Evolutionary conservation across 441 rosid genomes (phyloP), one percentile per base, ranked within the genome.

Genomic region (Euphorbia schlechtendalii): DNA sequence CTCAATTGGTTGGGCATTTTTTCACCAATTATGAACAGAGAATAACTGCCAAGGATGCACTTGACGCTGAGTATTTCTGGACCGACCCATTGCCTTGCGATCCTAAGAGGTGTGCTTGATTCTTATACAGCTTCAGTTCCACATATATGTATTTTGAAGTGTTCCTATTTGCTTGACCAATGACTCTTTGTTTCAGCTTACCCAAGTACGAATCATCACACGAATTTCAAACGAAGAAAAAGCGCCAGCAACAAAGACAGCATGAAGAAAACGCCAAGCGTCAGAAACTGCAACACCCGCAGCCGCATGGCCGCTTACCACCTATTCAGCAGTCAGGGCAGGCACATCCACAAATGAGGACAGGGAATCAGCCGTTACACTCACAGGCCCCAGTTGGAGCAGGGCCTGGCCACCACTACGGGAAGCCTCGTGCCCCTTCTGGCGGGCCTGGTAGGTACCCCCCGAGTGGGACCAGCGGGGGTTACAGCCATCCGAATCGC

Each of bases 31-130:
- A 9, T 57, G 2, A 25, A 62, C 77, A 91, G 99, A 88, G 99
- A 83, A 87, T 93, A 84, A 76, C 85, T 25, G 96, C 97, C 41
- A 90, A 87, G 83, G 99, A 94, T 83, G 97, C 98, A 34, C 92
- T 94, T 46, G 98, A 91, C 68, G 98, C 96, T 0, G 98, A 94
- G 83, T 94, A 94, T 76, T 91, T 94, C 85, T 94, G 99, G 99
- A 76, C 90, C 38, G 99, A 94, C 63, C 98, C 98, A 1, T 70
- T 91, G 48, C 99, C 99, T 0, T 94, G 99, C 66, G 96, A 94
- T 71, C 98, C 99, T 49, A 91, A 84, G 77, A 91, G 96, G 98
- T 93, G 54, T 65, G 38, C 7, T 61, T 63, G 20, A 1, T 65
- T 64, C 45, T 21, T 59, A 24, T 20, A 15, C 58, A 24, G 22